Conservation (phyloP, 768 basidiomycete genomes). For the Mrakia frigida region DNA sequence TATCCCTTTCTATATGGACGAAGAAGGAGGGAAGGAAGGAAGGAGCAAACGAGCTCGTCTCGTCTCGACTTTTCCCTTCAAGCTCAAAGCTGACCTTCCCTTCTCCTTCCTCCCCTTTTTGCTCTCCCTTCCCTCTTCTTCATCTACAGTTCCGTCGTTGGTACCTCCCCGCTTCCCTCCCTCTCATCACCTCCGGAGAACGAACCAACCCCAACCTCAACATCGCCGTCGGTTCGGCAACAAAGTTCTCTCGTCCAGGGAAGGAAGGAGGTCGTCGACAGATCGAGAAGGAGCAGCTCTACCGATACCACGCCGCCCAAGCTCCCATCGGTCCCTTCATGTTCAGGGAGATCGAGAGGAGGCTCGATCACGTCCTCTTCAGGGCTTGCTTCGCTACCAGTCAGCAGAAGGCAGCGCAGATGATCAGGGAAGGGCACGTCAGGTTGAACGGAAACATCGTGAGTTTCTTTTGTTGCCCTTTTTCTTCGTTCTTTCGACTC, state of each 20-base stretch:
- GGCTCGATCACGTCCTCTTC: slow-evolving; percentile 89
- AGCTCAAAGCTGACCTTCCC: slow-evolving; percentile 2
- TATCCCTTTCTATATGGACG: neutral
- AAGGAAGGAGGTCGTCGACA: slow-evolving; percentile 27
- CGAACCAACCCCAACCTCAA: slow-evolving; percentile 13
- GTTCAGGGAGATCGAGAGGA: slow-evolving; percentile 87
- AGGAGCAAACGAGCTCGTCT: neutral
- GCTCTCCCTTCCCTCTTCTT: neutral
- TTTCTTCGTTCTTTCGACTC: neutral
- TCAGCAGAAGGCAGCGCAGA: slow-evolving; percentile 78
- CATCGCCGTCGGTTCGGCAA: slow-evolving; percentile 5
- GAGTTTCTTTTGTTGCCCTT: slow-evolving; percentile 38
- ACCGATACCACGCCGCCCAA: slow-evolving; percentile 45
- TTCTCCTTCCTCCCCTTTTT: neutral
- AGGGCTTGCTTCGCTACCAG: slow-evolving; percentile 79
- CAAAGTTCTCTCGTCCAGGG: slow-evolving; percentile 26
- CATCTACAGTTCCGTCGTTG: slow-evolving; percentile 70
- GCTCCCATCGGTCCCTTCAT: slow-evolving; percentile 93
- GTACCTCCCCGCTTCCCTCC: slow-evolving; percentile 82
- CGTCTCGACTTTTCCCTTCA: neutral
- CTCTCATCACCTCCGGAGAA: slow-evolving; percentile 47
- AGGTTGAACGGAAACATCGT: slow-evolving; percentile 86
- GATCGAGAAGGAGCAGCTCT: slow-evolving; percentile 22
- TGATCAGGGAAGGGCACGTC: slow-evolving; percentile 83
- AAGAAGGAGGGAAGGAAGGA: neutral